phyloP scores from a whole-genome alignment of 805 yeast genomes.

The Pichia thaimueangensis region DNA sequence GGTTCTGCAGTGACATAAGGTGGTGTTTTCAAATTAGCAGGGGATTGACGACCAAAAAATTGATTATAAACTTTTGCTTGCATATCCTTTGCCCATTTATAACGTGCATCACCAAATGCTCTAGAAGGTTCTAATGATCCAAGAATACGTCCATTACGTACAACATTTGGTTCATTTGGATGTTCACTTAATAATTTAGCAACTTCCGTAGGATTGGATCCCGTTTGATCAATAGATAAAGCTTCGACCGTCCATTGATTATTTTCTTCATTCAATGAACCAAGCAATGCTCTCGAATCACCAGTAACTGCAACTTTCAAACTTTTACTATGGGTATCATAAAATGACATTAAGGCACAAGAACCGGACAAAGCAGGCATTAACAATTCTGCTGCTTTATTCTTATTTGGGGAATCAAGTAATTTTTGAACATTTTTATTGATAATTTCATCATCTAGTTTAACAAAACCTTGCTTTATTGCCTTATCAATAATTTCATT shows the following conservation, averaged over 20 bases:
- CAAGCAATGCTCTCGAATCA: constrained; percentile 88
- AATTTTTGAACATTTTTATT: constrained; percentile 64
- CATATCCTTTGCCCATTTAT: constrained; percentile 68
- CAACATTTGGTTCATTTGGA: constrained; percentile 81
- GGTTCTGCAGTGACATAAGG: constrained; percentile 98
- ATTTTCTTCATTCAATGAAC: constrained; percentile 57
- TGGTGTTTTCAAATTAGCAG: constrained; percentile 72
- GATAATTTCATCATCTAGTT: constrained; percentile 82
- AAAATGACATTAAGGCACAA: constrained; percentile 83
- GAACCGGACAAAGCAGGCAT: constrained; percentile 96
- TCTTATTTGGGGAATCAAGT: constrained; percentile 58
- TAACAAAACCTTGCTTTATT: constrained; percentile 70
- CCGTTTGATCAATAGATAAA: constrained; percentile 88
- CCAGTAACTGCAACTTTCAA: constrained; percentile 94
- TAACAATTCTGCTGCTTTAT: constrained; percentile 62
- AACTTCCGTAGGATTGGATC: constrained; percentile 83
- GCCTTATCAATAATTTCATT: constrained; percentile 73
- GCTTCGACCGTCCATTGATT: constrained; percentile 79
- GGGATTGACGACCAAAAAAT: constrained; percentile 76
- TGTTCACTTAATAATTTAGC: constrained; percentile 79
- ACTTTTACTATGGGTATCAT: constrained; percentile 64
- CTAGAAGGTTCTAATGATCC: constrained; percentile 94
- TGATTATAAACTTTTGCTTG: constrained; percentile 69
- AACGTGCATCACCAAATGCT: constrained; percentile 96
- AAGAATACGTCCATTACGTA: constrained; percentile 81